Conservation (phyloP, 2,329 filamentous ascomycete species). For the Colletotrichum cuscutae region DNA sequence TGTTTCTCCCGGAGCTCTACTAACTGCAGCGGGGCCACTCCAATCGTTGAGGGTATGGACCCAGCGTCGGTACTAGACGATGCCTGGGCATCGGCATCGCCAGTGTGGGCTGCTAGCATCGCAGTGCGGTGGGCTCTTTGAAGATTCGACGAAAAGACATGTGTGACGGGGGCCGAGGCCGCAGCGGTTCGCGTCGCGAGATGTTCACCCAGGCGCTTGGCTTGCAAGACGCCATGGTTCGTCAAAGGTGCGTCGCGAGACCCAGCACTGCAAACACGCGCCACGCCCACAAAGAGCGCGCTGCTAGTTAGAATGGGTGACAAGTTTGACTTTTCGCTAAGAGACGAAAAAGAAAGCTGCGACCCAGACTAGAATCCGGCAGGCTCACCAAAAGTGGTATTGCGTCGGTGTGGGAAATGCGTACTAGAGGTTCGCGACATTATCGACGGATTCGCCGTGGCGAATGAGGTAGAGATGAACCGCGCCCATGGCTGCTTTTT, state of each 20-base stretch:
- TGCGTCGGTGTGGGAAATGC: slow-evolving; percentile 36
- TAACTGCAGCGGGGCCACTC: slow-evolving; percentile 51
- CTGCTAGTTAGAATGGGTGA: slow-evolving; percentile 39
- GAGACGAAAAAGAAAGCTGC: background rate
- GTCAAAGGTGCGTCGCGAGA: slow-evolving; percentile 84
- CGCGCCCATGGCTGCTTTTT: slow-evolving; percentile 25
- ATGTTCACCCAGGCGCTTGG: slow-evolving; percentile 74
- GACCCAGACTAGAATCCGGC: background rate
- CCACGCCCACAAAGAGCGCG: slow-evolving; percentile 2
- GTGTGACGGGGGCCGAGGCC: slow-evolving; percentile 56
- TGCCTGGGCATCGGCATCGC: slow-evolving; percentile 57
- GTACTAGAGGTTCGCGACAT: slow-evolving; percentile 82
- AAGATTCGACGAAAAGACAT: slow-evolving; percentile 82
- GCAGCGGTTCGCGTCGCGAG: slow-evolving; percentile 52
- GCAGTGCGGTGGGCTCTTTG: slow-evolving; percentile 80
- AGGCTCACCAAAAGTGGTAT: slow-evolving; percentile 15
- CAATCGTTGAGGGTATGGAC: background rate
- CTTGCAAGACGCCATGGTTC: slow-evolving; percentile 83
- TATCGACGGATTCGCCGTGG: slow-evolving; percentile 92
- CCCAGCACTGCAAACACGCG: slow-evolving; percentile 67
- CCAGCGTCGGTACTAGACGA: background rate
- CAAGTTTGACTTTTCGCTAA: background rate
- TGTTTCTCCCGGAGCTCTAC: slow-evolving; percentile 75
- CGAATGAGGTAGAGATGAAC: slow-evolving; percentile 76
- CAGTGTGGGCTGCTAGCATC: slow-evolving; percentile 58